Conservation (phyloP, 2,329 filamentous ascomycete species). For the Aureobasidium sp. region DNA sequence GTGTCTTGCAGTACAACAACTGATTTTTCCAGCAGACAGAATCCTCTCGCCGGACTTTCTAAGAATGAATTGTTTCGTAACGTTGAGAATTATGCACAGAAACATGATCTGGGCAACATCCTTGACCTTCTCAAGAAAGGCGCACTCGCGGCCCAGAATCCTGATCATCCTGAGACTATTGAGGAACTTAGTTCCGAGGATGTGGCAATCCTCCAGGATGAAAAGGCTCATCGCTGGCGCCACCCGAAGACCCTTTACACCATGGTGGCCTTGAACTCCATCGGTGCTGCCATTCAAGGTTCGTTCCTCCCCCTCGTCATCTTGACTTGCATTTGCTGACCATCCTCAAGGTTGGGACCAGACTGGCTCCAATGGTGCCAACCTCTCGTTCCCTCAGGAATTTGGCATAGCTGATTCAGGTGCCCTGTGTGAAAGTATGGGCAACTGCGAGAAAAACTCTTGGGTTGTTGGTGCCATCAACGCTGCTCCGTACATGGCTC, state of each 20-base stretch:
- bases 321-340: no score
- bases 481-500: conserved; percentile 47
- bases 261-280: conserved; percentile 45
- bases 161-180: conserved; percentile 38
- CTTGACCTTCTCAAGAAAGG: conserved; percentile 28
- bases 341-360: conserved; percentile 40
- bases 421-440: conserved; percentile 31
- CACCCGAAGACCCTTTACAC: conserved; percentile 44
- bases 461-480: conserved; percentile 64
- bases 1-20: no score
- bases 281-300: conserved; percentile 43
- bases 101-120: no score
- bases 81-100: no score
- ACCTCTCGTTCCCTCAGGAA: conserved; percentile 41
- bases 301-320: no score
- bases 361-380: conserved; percentile 48
- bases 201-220: conserved; percentile 36
- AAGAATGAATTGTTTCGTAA: no score
- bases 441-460: conserved; percentile 29
- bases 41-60: no score
- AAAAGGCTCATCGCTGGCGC: conserved; percentile 43
- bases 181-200: conserved; percentile 38
- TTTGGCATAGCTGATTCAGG: conserved; percentile 34
- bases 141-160: conserved; percentile 44
- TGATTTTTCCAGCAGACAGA: no score